phyloP scores from a whole-genome alignment of 306 rosid species.

The Macrotyloma uniflorum region DNA sequence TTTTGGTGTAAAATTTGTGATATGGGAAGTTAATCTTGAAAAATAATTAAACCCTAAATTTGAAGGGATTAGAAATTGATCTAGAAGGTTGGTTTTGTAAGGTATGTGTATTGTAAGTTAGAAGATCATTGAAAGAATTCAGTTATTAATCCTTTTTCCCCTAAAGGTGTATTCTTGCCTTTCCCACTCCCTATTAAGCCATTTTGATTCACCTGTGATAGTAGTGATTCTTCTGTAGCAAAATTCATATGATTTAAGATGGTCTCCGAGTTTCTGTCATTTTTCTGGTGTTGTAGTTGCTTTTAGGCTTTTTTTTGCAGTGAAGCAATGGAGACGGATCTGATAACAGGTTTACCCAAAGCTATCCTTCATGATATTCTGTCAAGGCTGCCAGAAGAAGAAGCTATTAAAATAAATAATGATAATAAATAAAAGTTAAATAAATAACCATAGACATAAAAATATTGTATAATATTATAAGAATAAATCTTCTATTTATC shows the following conservation, averaged over 20 bases:
- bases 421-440: too few relatives aligned
- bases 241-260: background rate
- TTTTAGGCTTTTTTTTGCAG: background rate
- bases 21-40: background rate
- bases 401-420: too few relatives aligned
- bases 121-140: too few relatives aligned
- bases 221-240: background rate
- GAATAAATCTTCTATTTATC: too few relatives aligned
- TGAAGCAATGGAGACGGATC: slow-evolving; percentile 36
- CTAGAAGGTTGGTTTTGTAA: background rate
- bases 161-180: background rate
- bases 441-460: too few relatives aligned
- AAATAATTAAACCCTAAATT: background rate
- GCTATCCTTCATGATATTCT: slow-evolving; percentile 40
- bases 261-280: background rate
- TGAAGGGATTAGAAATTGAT: background rate
- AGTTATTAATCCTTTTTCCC: too few relatives aligned
- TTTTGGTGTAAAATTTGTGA: background rate
- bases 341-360: slow-evolving; percentile 38
- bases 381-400: slow-evolving; percentile 36
- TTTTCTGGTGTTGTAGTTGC: background rate
- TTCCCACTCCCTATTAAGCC: background rate
- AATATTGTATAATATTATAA: too few relatives aligned
- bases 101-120: background rate
- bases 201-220: background rate